phyloP scores from a whole-genome alignment of 768 basidiomycete species.

The Boletus bicolor region DNA sequence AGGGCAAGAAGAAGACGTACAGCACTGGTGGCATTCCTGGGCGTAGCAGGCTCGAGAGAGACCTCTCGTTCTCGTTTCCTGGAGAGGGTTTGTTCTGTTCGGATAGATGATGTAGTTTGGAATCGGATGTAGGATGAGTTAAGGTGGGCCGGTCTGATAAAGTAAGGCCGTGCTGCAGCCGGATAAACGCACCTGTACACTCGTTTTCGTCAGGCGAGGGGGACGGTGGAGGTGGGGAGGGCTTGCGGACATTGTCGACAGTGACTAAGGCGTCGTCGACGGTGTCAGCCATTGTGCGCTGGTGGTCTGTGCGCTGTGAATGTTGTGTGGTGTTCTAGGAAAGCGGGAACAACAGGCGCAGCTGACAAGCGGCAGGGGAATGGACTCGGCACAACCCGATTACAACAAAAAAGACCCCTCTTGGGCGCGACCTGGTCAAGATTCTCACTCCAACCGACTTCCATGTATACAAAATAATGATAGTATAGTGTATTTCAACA shows the following conservation, averaged over 20 bases:
- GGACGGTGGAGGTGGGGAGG: conserved; percentile 30
- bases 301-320: conserved; percentile 32
- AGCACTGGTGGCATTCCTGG: conserved; percentile 35
- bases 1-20: conserved; percentile 32
- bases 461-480: background rate
- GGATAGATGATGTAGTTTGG: conserved; percentile 8
- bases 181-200: conserved; percentile 40
- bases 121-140: conserved; percentile 25
- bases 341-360: conserved; percentile 32
- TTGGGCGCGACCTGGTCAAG: background rate
- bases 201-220: conserved; percentile 45
- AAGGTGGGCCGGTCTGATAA: conserved; percentile 25
- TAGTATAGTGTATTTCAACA: background rate
- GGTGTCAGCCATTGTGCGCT: conserved; percentile 28
- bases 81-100: conserved; percentile 45
- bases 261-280: conserved; percentile 15
- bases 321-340: conserved; percentile 21
- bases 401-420: conserved; percentile 21
- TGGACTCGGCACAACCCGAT: conserved; percentile 33
- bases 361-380: conserved; percentile 32
- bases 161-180: conserved; percentile 21
- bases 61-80: conserved; percentile 78
- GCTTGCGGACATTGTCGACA: conserved; percentile 19
- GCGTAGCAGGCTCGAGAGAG: conserved; percentile 65
- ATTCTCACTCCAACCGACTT: conserved; percentile 5